Evolutionary conservation across 2,329 filamentous ascomycete genomes (phyloP), one percentile per base, ranked within the genome.

Genomic region (Paracoccidioides brasiliensis): DNA sequence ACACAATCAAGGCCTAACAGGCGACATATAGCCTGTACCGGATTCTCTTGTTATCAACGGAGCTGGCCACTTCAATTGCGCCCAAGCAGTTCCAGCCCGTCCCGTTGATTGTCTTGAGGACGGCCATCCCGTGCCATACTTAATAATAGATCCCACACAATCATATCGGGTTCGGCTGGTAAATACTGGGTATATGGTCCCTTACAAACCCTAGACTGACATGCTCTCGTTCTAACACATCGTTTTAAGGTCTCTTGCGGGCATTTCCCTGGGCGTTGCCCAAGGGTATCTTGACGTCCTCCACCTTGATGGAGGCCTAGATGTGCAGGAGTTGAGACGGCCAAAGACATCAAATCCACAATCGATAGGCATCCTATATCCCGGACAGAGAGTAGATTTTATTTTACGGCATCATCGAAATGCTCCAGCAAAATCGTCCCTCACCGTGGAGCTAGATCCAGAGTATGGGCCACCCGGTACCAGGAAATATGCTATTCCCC

Each of bases 31-130:
- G 73, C 76, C 76, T 3, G 72, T 74, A 7, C 76, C 76, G 1
- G 74, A 77, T 54, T 76, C 74, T 0, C 57, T 78, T 1, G 58
- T 78, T 0, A 61, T 79, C 33, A 78, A 78, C 58, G 76, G 75
- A 22, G 61, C 60, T 4, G 76, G 76, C 1, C 57, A 59, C 5
- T 79, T 76, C 55, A 63, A 72, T 28, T 78, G 76, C 59, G 69
- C 69, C 0, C 72, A 70, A 69, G 73, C 73, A 14, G 68, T 74
- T 0, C 71, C 72, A 52, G 72, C 72, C 15, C 64, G 70, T 4
- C 75, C 74, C 3, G 60, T 78, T 3, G 69, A 78, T 55, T 79
- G 76, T 58, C 58, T 66, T 4, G 56, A 65, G 3, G 61, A 63
- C 15, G 53, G 54, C 9, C 46, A 59, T n/a, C 46, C 65, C 8